Conservation (phyloP, 257 asterid genomes). For the Paraleonurus japonicus region DNA sequence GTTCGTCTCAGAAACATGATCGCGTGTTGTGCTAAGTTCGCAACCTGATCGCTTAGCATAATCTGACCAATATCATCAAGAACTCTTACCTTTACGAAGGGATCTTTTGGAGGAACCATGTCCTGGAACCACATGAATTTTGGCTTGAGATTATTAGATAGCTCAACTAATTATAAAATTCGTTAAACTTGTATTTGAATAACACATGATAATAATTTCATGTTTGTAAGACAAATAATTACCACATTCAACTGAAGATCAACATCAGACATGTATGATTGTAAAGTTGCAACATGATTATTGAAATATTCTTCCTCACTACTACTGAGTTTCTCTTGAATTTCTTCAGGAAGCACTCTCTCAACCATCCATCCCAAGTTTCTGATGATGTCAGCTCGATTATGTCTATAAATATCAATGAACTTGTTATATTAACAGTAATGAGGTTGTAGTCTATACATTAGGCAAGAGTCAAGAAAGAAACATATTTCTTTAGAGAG, state of each 20-base stretch:
- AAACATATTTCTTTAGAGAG: background rate
- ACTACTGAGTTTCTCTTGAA: slow-evolving; percentile 72
- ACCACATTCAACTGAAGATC: slow-evolving; percentile 88
- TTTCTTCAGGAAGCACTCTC: slow-evolving; percentile 77
- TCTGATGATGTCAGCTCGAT: slow-evolving; percentile 77
- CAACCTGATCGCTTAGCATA: slow-evolving; percentile 68
- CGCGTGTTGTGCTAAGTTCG: slow-evolving; percentile 74
- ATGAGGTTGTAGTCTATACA: slow-evolving; percentile 2
- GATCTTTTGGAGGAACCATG: slow-evolving; percentile 96
- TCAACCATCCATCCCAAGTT: slow-evolving; percentile 80
- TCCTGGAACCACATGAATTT: slow-evolving; percentile 48
- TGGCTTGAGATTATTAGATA: background rate
- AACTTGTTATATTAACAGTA: background rate
- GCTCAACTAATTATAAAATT: background rate
- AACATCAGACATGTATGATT: slow-evolving; percentile 57
- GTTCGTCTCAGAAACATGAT: slow-evolving; percentile 88
- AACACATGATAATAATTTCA: background rate
- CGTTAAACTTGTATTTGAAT: background rate
- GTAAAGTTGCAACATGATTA: slow-evolving; percentile 62
- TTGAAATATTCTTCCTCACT: slow-evolving; percentile 75
- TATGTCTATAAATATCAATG: slow-evolving; percentile 46
- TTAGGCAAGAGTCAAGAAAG: background rate
- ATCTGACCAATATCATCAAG: slow-evolving; percentile 84
- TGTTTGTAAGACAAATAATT: slow-evolving; percentile 31
- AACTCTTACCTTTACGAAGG: slow-evolving; percentile 89